These are phyloP conservation scores for Pseudogymnoascus pannorum DNA, from an alignment of 2,329 filamentous ascomycete genomes.

Conservation along the genomic window DNA sequence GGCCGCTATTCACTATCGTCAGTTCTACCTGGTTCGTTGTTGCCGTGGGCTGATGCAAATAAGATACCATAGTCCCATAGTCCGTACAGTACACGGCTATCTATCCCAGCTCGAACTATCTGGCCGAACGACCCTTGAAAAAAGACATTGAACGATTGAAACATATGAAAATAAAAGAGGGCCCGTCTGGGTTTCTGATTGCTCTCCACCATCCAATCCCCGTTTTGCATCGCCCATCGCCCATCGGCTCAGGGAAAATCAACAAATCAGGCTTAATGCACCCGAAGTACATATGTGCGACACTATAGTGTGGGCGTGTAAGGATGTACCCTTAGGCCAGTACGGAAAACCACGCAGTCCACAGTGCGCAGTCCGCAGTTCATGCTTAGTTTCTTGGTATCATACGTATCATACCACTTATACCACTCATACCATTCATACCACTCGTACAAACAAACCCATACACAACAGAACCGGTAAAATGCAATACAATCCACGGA, in stretches of 20 bases:
- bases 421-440: neutral
- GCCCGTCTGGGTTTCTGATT: too few relatives aligned
- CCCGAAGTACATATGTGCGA: neutral
- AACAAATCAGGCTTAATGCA: neutral
- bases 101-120: neutral
- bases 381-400: neutral
- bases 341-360: neutral
- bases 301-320: neutral
- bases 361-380: too few relatives aligned
- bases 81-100: too few relatives aligned
- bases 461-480: too few relatives aligned
- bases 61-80: too few relatives aligned
- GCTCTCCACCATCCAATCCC: neutral
- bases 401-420: neutral
- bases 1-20: neutral
- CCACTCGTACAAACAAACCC: too few relatives aligned
- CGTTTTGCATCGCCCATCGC: too few relatives aligned
- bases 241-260: neutral
- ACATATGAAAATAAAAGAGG: neutral
- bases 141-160: neutral
- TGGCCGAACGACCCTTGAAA: neutral
- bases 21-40: neutral
- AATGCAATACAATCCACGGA: too few relatives aligned
- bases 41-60: neutral
- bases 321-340: neutral